Evolutionary conservation across 805 yeast genomes (phyloP).

Genomic region (Monosporozyma unispora): DNA sequence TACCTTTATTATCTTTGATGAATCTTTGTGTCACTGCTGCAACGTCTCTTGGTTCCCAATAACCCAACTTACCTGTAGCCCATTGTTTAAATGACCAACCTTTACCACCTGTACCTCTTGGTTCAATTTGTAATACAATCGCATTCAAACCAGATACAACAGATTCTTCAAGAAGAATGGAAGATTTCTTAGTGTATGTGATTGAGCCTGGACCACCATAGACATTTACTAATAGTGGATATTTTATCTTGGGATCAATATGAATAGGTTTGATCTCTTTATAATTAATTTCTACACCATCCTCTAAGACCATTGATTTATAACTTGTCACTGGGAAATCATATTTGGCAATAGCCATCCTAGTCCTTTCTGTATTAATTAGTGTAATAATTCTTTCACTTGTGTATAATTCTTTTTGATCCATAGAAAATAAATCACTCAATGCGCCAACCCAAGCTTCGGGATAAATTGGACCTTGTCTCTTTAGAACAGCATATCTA

Average conservation of each 20-base stretch:
- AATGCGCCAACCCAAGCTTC: conserved; percentile 21
- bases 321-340: conserved; percentile 39
- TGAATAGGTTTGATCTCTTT: conserved; percentile 55
- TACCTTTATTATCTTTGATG: conserved; percentile 32
- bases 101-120: conserved; percentile 75
- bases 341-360: conserved; percentile 24
- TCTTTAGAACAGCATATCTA: conserved; percentile 32
- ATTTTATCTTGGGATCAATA: conserved; percentile 39
- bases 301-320: conserved; percentile 35
- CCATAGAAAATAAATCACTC: conserved; percentile 9
- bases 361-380: conserved; percentile 10
- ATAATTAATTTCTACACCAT: conserved; percentile 37
- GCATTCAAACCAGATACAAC: conserved; percentile 50
- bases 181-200: conserved; percentile 39
- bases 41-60: conserved; percentile 71
- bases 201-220: conserved; percentile 83
- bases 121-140: conserved; percentile 60
- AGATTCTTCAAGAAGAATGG: conserved; percentile 49
- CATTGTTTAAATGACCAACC: conserved; percentile 58
- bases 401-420: conserved; percentile 16
- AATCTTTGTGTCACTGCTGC: conserved; percentile 42
- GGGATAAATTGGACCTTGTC: conserved; percentile 22
- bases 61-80: conserved; percentile 52
- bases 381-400: conserved; percentile 9
- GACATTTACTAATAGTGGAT: conserved; percentile 58